These are phyloP conservation scores for Scutellaria baicalensis DNA, from an alignment of 257 asterid genomes.

Conservation along the genomic window DNA sequence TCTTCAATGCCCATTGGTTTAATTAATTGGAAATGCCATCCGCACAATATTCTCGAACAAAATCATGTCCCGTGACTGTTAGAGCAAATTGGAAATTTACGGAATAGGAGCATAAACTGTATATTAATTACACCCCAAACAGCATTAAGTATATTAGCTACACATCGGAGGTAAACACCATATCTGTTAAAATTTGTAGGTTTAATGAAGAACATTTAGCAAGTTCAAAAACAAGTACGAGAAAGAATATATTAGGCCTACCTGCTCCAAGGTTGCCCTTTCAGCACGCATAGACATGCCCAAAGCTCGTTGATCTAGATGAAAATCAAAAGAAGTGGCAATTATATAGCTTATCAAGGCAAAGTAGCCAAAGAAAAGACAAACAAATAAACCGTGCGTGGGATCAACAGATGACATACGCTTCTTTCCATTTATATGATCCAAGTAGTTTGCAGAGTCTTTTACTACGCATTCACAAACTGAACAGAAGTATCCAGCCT, in stretches of 20 bases:
- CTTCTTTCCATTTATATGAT: constrained; percentile 98
- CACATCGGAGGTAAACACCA: no score
- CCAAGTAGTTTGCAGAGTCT: constrained; percentile 98
- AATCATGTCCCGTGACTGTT: no score
- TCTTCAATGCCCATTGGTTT: background rate
- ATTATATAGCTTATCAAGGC: background rate
- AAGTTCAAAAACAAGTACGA: constrained; percentile 1
- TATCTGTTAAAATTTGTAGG: no score
- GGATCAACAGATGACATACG: constrained; percentile 47
- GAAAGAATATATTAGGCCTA: constrained; percentile 16
- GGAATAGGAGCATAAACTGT: no score
- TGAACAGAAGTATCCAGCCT: constrained; percentile 98
- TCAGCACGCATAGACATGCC: constrained; percentile 99
- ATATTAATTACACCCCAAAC: no score
- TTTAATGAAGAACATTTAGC: background rate
- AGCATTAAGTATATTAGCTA: no score
- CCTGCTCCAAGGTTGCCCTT: constrained; percentile 95
- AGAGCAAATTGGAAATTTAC: no score
- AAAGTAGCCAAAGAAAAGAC: background rate
- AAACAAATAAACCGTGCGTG: background rate
- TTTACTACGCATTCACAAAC: constrained; percentile 98
- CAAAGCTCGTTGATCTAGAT: constrained; percentile 94
- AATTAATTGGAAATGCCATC: background rate
- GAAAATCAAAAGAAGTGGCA: background rate
- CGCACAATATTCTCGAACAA: background rate